A percentile compares a stretch with the other conserved stretches of the same genome.
Conservation (phyloP, 257 asterid species). For the Nicotiana undulata region DNA sequence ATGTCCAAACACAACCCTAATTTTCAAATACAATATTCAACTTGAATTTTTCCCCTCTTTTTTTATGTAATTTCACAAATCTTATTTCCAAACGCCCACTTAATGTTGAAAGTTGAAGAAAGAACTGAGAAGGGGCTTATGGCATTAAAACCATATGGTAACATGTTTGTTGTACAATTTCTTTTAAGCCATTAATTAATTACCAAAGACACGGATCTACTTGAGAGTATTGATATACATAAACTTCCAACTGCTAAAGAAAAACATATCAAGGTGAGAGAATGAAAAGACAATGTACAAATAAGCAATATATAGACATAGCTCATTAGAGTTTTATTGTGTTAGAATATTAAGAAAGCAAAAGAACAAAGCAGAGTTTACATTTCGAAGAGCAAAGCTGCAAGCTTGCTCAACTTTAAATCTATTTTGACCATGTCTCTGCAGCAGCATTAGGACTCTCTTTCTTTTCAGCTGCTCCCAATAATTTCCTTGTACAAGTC, state of each 20-base stretch:
- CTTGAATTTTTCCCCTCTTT: too few species aligned
- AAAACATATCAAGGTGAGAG: neutral
- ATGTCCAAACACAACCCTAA: too few species aligned
- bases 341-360: constrained; percentile 3
- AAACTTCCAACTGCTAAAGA: neutral
- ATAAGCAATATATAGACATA: constrained; percentile 1
- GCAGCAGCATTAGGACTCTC: neutral
- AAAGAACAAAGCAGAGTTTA: constrained; percentile 9
- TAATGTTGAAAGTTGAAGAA: too few species aligned
- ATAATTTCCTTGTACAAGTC: constrained; percentile 44
- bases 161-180: neutral
- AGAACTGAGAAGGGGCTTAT: neutral
- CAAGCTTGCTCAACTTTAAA: constrained; percentile 1
- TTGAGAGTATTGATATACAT: neutral
- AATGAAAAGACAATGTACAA: constrained; percentile 1
- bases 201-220: neutral
- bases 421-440: constrained; percentile 2
- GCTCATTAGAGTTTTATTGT: neutral
- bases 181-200: neutral
- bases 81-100: too few species aligned
- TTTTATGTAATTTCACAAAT: too few species aligned
- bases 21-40: too few species aligned
- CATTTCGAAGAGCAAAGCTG: constrained; percentile 1
- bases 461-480: constrained; percentile 46
- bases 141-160: neutral